These are phyloP conservation scores for Funneliformis caledonium DNA, from an alignment of 371 early-diverging fungal genomes.

Conservation along the genomic window DNA sequence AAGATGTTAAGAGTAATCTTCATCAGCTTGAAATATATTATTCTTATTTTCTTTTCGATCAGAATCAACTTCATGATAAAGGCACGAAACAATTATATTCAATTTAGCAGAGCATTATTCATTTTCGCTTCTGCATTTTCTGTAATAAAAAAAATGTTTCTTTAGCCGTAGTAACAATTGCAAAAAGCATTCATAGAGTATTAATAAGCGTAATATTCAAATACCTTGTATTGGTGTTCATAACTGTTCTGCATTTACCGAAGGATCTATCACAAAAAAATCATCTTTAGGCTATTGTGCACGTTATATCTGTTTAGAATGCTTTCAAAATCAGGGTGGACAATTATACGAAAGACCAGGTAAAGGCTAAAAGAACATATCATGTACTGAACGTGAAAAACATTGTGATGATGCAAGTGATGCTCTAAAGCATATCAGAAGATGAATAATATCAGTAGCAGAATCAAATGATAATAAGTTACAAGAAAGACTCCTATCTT, in stretches of 20 bases:
- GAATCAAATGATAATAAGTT: neutral
- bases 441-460: neutral
- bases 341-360: conserved; percentile 1
- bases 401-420: conserved; percentile 9
- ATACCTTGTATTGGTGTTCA: conserved; percentile 17
- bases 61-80: conserved; percentile 11
- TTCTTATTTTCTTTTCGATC: conserved; percentile 16
- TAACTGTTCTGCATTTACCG: neutral
- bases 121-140: neutral
- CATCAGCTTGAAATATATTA: conserved; percentile 6
- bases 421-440: neutral
- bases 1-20: neutral
- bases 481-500: conserved; percentile 4
- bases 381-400: neutral
- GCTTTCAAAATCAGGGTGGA: conserved; percentile 23
- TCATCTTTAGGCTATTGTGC: neutral
- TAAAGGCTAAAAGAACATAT: neutral
- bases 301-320: conserved; percentile 16
- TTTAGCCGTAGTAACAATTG: conserved; percentile 10
- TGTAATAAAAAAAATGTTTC: conserved; percentile 6
- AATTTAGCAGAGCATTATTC: neutral
- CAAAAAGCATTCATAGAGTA: neutral
- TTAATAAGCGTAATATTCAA: conserved; percentile 17
- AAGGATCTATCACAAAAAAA: neutral
- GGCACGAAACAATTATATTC: neutral